Evolutionary conservation across 1,139 yeast genomes (phyloP).

Genomic region (Meyerozyma guilliermondii): DNA sequence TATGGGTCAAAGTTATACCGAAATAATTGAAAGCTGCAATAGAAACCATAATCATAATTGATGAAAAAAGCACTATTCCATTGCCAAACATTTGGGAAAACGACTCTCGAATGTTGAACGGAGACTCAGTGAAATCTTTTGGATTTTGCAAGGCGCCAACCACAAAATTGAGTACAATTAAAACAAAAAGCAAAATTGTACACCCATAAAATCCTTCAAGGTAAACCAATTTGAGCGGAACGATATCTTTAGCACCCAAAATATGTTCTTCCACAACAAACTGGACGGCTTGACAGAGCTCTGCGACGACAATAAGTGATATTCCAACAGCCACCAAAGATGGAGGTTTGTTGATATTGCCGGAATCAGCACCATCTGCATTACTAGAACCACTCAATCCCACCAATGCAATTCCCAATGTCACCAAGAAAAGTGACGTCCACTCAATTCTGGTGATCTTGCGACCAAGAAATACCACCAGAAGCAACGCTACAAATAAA

Average conservation of each 20-base stretch:
- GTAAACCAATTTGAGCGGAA: slow-evolving; percentile 66
- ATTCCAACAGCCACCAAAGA: slow-evolving; percentile 49
- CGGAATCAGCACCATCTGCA: slow-evolving; percentile 10
- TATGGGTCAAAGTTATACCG: slow-evolving; percentile 66
- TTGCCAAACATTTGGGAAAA: slow-evolving; percentile 45
- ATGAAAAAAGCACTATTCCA: slow-evolving; percentile 41
- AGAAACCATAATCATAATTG: slow-evolving; percentile 64
- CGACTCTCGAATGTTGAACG: slow-evolving; percentile 55
- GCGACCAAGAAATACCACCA: slow-evolving; percentile 58
- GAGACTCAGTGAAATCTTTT: slow-evolving; percentile 33
- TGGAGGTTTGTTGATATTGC: slow-evolving; percentile 8
- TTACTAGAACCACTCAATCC: slow-evolving; percentile 59
- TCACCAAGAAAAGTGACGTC: slow-evolving; percentile 57
- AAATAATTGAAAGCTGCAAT: slow-evolving; percentile 71
- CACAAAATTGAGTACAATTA: slow-evolving; percentile 40
- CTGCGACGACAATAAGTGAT: slow-evolving; percentile 54
- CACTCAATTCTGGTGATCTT: slow-evolving; percentile 61
- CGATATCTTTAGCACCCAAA: slow-evolving; percentile 46
- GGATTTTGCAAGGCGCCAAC: slow-evolving; percentile 31
- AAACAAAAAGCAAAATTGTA: slow-evolving; percentile 35
- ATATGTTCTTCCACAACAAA: slow-evolving; percentile 77
- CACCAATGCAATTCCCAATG: slow-evolving; percentile 65
- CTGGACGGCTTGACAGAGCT: slow-evolving; percentile 65
- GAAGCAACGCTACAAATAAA: slow-evolving; percentile 69
- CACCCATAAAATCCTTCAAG: slow-evolving; percentile 73